phyloP scores from a whole-genome alignment of 2,329 filamentous ascomycete genomes.

The Ascochyta fabae region DNA sequence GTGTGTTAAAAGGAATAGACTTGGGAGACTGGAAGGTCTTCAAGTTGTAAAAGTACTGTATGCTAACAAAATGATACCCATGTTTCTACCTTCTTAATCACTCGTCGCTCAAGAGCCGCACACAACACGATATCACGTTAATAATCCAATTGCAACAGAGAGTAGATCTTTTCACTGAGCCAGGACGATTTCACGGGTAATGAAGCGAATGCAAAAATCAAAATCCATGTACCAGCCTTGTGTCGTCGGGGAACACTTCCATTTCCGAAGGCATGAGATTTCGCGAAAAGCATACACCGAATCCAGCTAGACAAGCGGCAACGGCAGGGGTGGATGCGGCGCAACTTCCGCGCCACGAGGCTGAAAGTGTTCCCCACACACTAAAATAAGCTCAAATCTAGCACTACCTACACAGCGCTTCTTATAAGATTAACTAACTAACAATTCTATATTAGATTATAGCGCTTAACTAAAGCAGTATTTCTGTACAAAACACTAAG shows the following conservation, averaged over 20 bases:
- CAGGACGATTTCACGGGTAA: not conserved
- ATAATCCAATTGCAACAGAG: no score
- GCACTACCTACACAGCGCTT: no score
- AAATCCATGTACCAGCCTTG: no score
- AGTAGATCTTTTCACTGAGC: not conserved
- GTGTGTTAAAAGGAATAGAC: constrained; percentile 68
- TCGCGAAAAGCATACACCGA: not conserved
- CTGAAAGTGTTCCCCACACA: no score
- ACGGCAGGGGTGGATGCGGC: constrained; percentile 2
- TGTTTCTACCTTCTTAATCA: not conserved
- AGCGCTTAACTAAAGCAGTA: no score
- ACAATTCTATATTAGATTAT: no score
- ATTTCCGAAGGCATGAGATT: not conserved
- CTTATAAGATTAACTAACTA: no score
- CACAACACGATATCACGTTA: no score
- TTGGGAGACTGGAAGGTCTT: constrained; percentile 64
- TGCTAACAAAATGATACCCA: constrained; percentile 17
- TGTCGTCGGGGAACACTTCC: not conserved
- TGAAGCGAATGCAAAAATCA: no score
- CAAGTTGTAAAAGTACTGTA: constrained; percentile 57
- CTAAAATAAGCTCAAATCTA: no score
- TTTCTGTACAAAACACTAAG: no score
- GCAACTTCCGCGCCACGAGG: constrained; percentile 1
- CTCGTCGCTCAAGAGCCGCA: no score
- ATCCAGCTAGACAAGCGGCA: not conserved